Conservation (phyloP, 345 rosid species). For the Brassica nigra region DNA sequence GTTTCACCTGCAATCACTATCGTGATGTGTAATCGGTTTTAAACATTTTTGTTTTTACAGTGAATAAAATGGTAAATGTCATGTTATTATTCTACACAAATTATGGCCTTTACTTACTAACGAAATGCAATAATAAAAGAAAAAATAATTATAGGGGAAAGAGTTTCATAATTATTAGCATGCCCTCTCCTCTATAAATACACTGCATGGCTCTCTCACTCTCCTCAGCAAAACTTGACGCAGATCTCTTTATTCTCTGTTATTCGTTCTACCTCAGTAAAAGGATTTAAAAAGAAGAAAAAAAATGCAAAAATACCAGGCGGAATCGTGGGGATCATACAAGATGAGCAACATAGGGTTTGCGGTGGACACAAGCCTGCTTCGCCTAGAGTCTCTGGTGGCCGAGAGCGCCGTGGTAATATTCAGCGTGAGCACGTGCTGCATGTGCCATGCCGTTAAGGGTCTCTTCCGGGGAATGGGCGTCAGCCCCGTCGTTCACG, state of each 20-base stretch:
- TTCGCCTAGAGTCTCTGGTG: slow-evolving; percentile 65
- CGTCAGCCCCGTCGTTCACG: slow-evolving; percentile 84
- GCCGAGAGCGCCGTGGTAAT: slow-evolving; percentile 90
- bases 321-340: slow-evolving; percentile 59
- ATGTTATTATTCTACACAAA: slow-evolving; percentile 1
- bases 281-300: neutral
- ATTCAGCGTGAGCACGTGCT: slow-evolving; percentile 85
- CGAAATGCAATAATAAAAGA: neutral
- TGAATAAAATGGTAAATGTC: neutral
- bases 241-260: slow-evolving; percentile 22
- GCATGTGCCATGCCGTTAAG: slow-evolving; percentile 96
- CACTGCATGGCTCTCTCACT: slow-evolving; percentile 33
- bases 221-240: slow-evolving; percentile 20
- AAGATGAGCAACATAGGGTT: slow-evolving; percentile 35
- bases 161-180: neutral
- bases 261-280: neutral
- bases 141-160: neutral
- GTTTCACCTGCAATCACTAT: slow-evolving; percentile 25
- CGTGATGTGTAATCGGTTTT: slow-evolving; percentile 12
- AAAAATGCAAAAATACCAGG: slow-evolving; percentile 56
- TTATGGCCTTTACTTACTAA: neutral
- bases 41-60: neutral
- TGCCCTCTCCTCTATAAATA: slow-evolving; percentile 49
- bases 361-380: slow-evolving; percentile 46
- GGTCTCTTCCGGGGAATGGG: slow-evolving; percentile 90